A percentile compares a stretch with the other conserved stretches of the same genome.
These are phyloP conservation scores for Brassica incana DNA, from an alignment of 345 rosid genomes.

Conservation along the genomic window DNA sequence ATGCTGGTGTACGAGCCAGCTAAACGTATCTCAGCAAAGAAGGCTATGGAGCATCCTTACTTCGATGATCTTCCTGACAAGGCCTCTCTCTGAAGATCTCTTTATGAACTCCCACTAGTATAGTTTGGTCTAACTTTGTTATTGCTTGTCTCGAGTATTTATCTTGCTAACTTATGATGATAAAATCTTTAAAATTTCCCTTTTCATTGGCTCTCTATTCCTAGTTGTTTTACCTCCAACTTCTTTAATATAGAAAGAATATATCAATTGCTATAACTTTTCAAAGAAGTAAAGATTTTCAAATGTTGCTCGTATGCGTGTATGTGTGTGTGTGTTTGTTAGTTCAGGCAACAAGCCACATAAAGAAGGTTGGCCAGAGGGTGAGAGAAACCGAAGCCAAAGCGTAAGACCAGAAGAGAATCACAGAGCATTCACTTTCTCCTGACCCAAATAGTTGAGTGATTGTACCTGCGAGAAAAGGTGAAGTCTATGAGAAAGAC, in stretches of 20 bases:
- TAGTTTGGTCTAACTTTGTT: slow-evolving; percentile 1
- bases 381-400: slow-evolving; percentile 63
- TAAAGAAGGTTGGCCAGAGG: slow-evolving; percentile 63
- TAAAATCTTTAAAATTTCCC: slow-evolving; percentile 5
- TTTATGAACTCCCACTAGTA: slow-evolving; percentile 1
- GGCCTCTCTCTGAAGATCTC: slow-evolving; percentile 48
- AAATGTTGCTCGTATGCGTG: neutral
- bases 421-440: slow-evolving; percentile 71
- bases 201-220: slow-evolving; percentile 9
- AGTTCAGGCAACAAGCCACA: slow-evolving; percentile 61
- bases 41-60: slow-evolving; percentile 94
- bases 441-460: slow-evolving; percentile 71
- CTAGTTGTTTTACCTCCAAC: slow-evolving; percentile 21
- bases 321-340: neutral
- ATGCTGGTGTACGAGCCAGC: slow-evolving; percentile 86
- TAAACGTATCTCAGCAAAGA: slow-evolving; percentile 85
- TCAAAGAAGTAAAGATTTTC: slow-evolving; percentile 4
- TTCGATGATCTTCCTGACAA: slow-evolving; percentile 68
- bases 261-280: neutral
- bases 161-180: neutral
- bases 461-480: slow-evolving; percentile 51
- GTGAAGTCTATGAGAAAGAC: neutral
- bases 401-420: slow-evolving; percentile 63
- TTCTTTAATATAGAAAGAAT: slow-evolving; percentile 24
- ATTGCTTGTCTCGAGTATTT: slow-evolving; percentile 67